Percentiles rank a stretch among this genome's conserved stretches.
Conservation (phyloP, 148 eudicot species). For the Cornus controversa region DNA sequence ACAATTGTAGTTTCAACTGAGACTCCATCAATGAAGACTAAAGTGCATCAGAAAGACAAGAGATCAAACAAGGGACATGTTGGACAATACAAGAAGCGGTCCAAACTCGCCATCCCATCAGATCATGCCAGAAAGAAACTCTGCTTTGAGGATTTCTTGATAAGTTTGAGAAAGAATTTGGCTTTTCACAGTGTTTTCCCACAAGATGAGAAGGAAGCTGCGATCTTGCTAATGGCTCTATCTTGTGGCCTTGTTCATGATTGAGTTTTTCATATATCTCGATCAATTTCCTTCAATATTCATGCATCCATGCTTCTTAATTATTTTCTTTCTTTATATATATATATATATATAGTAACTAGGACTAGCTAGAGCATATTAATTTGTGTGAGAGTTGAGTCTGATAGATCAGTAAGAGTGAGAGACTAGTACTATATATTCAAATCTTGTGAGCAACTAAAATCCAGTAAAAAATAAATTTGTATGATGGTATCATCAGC, state of each 20-base stretch:
- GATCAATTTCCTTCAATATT: too few species aligned
- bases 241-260: constrained; percentile 65
- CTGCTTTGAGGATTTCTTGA: constrained; percentile 54
- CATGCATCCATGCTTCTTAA: too few species aligned
- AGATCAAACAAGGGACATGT: constrained; percentile 10
- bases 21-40: constrained; percentile 23
- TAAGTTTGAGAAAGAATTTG: constrained; percentile 48
- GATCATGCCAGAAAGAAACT: constrained; percentile 12
- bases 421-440: too few species aligned
- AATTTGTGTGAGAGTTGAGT: constrained; percentile 1
- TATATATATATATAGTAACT: too few species aligned
- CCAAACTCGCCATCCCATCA: constrained; percentile 14
- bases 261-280: constrained; percentile 5
- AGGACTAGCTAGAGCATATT: background rate
- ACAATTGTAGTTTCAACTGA: constrained; percentile 9
- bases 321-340: background rate
- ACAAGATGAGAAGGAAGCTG: constrained; percentile 75
- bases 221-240: constrained; percentile 75
- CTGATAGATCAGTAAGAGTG: background rate
- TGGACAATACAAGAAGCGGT: constrained; percentile 36
- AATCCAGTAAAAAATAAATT: background rate
- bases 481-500: constrained; percentile 3
- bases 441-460: background rate
- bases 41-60: constrained; percentile 33
- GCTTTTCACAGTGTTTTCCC: constrained; percentile 55